These are phyloP conservation scores for Zygosaccharomyces rouxii DNA, from an alignment of 805 yeast genomes.

Conservation along the genomic window DNA sequence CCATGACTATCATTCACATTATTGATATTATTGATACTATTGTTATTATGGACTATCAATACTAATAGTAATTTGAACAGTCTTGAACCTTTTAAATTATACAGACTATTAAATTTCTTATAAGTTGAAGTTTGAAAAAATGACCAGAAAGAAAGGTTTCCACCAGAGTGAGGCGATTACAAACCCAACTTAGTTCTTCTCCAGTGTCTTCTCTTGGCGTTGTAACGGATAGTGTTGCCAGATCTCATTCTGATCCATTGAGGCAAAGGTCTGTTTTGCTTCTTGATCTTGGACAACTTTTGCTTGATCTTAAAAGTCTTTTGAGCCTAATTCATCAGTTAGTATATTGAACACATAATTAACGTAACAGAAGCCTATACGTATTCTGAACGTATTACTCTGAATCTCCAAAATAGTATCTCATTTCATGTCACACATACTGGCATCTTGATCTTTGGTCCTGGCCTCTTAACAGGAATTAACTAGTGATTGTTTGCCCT, in stretches of 20 bases:
- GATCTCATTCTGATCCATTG: constrained; percentile 99
- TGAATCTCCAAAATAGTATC: neutral
- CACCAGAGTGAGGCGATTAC: constrained; percentile 45
- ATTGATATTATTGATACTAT: too few relatives aligned
- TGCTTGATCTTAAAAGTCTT: constrained; percentile 96
- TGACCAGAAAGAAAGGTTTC: neutral
- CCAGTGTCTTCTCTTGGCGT: constrained; percentile 99
- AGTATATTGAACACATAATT: neutral
- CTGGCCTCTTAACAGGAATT: neutral
- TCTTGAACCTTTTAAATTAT: constrained; percentile 13
- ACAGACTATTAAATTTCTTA: constrained; percentile 11
- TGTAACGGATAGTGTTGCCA: constrained; percentile 95
- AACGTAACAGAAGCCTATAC: neutral
- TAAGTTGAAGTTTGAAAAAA: constrained; percentile 9
- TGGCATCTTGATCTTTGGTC: constrained; percentile 36
- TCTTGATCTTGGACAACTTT: constrained; percentile 97
- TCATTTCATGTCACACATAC: constrained; percentile 32
- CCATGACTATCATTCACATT: too few relatives aligned
- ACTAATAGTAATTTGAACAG: constrained; percentile 1
- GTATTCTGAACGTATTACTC: neutral
- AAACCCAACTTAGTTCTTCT: constrained; percentile 98
- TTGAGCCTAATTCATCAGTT: constrained; percentile 62
- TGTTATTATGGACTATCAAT: neutral
- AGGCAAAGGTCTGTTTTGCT: constrained; percentile 99
- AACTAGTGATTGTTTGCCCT: neutral